These are phyloP conservation scores for Mycosphaerella arachidis DNA, from an alignment of 2,329 filamentous ascomycete genomes.

Conservation along the genomic window DNA sequence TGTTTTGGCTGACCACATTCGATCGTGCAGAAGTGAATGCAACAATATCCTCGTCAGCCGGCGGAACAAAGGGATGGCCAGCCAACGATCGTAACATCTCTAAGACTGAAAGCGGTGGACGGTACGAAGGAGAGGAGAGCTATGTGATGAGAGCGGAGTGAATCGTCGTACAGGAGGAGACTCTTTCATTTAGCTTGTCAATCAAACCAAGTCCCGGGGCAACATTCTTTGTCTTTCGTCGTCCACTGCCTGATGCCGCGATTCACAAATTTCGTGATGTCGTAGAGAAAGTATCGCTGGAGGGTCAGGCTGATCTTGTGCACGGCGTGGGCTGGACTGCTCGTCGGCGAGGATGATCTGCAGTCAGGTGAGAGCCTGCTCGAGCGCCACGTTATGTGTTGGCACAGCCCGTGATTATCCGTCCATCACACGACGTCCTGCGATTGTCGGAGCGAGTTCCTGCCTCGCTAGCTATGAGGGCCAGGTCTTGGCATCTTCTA, in stretches of 20 bases:
- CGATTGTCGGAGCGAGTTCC: neutral
- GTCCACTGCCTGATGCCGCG: no score
- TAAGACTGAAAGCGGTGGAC: slow-evolving; percentile 8
- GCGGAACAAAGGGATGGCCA: slow-evolving; percentile 6
- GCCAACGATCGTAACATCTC: slow-evolving; percentile 6
- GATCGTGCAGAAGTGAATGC: slow-evolving; percentile 6
- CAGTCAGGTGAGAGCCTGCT: neutral
- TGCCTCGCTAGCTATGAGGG: no score
- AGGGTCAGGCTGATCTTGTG: no score
- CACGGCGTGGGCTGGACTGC: neutral
- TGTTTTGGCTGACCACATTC: neutral
- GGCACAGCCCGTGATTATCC: neutral
- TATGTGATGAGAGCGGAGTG: neutral
- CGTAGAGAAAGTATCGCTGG: no score
- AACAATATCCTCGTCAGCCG: slow-evolving; percentile 2
- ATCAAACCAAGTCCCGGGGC: slow-evolving; percentile 15
- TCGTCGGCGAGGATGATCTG: neutral
- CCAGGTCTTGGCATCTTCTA: no score
- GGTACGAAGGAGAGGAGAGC: slow-evolving; percentile 2
- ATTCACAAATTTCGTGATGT: no score
- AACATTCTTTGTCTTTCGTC: neutral
- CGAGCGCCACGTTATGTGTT: neutral
- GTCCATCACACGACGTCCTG: neutral
- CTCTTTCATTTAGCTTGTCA: slow-evolving; percentile 16
- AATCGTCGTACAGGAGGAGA: neutral